Base-by-base conservation (phyloP, 768 basidiomycete genomes). In the Plicaturopsis crispa region DNA sequence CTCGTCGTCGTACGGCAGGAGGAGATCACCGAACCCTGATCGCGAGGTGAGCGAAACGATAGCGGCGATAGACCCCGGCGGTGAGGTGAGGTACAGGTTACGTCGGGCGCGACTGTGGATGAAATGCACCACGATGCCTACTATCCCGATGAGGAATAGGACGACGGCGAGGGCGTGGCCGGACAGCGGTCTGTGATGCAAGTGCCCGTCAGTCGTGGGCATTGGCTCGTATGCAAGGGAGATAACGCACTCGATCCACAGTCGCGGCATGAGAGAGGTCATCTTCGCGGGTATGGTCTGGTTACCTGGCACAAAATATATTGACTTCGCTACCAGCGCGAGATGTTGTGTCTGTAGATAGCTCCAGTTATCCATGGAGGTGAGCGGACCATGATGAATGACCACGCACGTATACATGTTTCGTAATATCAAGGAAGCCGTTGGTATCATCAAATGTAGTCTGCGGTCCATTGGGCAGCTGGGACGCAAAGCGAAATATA, bases 1-100 rank as follows among this genome's bases (percentile, higher is more conserved):
- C 28, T 66, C 59, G 40, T 72, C 56, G 53, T 83, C 78, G 42
- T 74, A 78, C 1, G 80, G 79, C 8, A 69, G 48, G n/a, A 83
- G 56, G 10, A 78, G 62, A 28, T 77, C 67, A 16, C 77, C 79
- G 39, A 78, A 79, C 11, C 78, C 78, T 30, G 78, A 80, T 6
- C 65, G 73, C 0, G 74, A 60, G 2, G 80, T 78, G 39, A 80
- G 61, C 3, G 79, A 67, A 6, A 73, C 59, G 22, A 72, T 61
- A 7, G 70, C 55, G 5, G 75, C 81, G 40, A 84, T 77, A 33
- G 67, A 73, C 13, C 80, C 79, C 0, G 80, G 80, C 11, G 67
- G 67, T 18, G 70, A 61, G 1, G 75, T 63, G 7, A 84, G 57
- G 49, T 66, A 67, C 7, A 84, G 51, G 19, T 60, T 57, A 30